phyloP scores from a whole-genome alignment of 1,284 basidiomycete species.

The Trichosporon sp. region DNA sequence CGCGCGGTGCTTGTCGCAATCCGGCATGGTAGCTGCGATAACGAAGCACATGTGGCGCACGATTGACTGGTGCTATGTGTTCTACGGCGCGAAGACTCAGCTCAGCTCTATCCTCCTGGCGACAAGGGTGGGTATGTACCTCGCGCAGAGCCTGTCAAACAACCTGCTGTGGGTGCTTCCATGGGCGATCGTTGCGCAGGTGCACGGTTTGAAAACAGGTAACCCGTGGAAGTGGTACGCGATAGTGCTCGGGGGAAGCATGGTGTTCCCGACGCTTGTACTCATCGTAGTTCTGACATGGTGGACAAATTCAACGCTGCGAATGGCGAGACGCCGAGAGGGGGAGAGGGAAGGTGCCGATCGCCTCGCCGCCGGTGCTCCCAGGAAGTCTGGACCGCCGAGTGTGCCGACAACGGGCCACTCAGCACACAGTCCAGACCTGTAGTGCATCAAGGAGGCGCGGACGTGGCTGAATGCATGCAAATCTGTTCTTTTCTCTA shows the following conservation, averaged over 20 bases:
- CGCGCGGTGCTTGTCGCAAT: background rate
- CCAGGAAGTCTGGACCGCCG: background rate
- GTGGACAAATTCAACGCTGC: background rate
- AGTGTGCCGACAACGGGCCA: background rate
- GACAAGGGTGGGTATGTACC: background rate
- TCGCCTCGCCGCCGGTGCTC: background rate
- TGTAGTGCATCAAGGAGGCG: background rate
- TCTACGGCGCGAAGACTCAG: background rate
- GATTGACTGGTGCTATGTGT: background rate
- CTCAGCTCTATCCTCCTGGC: background rate
- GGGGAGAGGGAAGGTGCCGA: background rate
- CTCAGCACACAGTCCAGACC: background rate
- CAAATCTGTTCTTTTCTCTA: background rate
- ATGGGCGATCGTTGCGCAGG: background rate
- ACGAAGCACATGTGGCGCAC: background rate
- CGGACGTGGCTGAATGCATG: constrained; percentile 8
- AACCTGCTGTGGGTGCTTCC: background rate
- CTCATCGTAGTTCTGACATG: background rate
- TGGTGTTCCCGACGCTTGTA: background rate
- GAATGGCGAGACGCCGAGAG: background rate
- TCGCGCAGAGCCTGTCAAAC: background rate
- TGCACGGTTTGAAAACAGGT: background rate
- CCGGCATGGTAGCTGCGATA: background rate
- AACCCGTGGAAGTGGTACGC: background rate
- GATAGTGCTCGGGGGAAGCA: background rate